Evolutionary conservation across 163 green algal genomes (phyloP).

Genomic region (Chlorella variabilis): DNA sequence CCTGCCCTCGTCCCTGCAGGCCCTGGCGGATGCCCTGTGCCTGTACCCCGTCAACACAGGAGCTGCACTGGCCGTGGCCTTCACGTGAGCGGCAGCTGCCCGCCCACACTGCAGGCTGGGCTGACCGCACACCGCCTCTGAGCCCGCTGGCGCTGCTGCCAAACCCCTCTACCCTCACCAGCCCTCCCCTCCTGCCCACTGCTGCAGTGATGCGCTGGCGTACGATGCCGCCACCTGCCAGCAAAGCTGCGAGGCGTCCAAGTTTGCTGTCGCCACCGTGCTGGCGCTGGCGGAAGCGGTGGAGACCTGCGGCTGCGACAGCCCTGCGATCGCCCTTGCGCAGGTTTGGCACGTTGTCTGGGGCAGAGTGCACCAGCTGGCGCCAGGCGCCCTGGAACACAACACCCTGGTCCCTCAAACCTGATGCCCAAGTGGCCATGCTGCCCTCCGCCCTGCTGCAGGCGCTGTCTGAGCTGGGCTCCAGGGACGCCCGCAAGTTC

Average conservation of each 20-base stretch:
- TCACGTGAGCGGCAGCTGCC: not conserved
- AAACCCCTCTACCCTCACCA: not conserved
- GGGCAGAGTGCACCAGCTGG: not conserved
- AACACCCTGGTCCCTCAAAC: too few relatives aligned
- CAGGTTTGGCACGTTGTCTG: not conserved
- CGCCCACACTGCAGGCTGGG: too few relatives aligned
- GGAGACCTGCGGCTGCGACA: constrained; percentile 1
- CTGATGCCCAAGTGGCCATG: too few relatives aligned
- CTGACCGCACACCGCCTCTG: too few relatives aligned
- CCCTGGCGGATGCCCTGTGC: not conserved
- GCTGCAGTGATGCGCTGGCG: constrained; percentile 14
- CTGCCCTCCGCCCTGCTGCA: too few relatives aligned
- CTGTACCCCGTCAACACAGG: not conserved
- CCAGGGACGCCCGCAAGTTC: not conserved
- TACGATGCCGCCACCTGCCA: constrained; percentile 11
- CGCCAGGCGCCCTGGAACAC: not conserved
- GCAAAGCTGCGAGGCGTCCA: not conserved
- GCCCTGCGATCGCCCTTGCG: not conserved
- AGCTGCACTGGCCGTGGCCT: constrained; percentile 3
- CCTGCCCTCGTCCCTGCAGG: constrained; percentile 1
- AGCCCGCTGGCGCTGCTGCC: too few relatives aligned
- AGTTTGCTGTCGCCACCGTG: constrained; percentile 8
- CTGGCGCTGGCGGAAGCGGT: not conserved
- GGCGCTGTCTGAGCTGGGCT: constrained; percentile 13
- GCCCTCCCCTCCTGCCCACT: too few relatives aligned